Conservation (phyloP, 345 rosid genomes). For the Sapria himalayana region DNA sequence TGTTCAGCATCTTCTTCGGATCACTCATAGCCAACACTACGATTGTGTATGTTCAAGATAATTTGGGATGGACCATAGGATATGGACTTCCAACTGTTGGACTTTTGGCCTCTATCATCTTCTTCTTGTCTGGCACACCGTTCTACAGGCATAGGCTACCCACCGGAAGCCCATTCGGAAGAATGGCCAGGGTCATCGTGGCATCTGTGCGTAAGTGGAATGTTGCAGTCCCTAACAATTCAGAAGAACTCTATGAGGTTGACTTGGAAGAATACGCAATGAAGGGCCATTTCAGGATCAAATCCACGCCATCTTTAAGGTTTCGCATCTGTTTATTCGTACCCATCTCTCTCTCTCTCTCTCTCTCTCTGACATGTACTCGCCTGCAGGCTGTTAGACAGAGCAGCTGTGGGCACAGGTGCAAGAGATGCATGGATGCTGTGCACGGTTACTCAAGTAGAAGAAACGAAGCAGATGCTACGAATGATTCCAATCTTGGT, state of each 20-base stretch:
- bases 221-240: conserved; percentile 21
- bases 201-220: conserved; percentile 46
- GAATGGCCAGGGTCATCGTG: conserved; percentile 56
- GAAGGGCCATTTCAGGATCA: conserved; percentile 38
- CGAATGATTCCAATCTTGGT: conserved; percentile 61
- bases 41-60: conserved; percentile 77
- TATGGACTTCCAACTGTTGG: conserved; percentile 68
- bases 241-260: conserved; percentile 31
- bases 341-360: background rate
- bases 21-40: conserved; percentile 65
- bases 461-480: conserved; percentile 87
- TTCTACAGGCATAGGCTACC: conserved; percentile 58
- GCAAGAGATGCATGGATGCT: conserved; percentile 32
- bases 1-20: conserved; percentile 81
- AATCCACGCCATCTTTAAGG: conserved; percentile 38
- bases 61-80: conserved; percentile 70
- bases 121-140: conserved; percentile 54
- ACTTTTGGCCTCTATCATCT: conserved; percentile 24
- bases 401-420: conserved; percentile 49
- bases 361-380: background rate
- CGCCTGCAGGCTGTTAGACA: conserved; percentile 36
- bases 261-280: conserved; percentile 27
- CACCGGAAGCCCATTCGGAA: conserved; percentile 48
- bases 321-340: background rate
- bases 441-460: conserved; percentile 68